Evolutionary conservation across 1,284 basidiomycete genomes (phyloP).

Genomic region (Puccinia brachypodii): DNA sequence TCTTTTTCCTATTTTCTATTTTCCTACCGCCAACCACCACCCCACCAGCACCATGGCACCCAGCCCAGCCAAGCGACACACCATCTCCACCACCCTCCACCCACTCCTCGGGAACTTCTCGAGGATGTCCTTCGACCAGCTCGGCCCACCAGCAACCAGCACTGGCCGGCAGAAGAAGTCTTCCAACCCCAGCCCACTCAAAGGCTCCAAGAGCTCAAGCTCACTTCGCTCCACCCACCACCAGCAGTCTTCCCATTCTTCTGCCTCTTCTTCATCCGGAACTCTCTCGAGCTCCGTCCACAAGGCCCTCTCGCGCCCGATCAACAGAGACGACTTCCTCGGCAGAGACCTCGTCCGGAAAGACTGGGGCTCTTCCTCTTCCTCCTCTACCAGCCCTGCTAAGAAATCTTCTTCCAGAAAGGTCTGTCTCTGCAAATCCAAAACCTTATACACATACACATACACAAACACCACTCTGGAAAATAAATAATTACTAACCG

Average conservation of each 20-base stretch:
- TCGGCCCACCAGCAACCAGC: background rate
- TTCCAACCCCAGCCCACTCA: slow-evolving; percentile 22
- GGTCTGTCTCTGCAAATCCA: slow-evolving; percentile 15
- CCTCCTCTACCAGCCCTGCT: slow-evolving; percentile 9
- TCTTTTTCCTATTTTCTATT: background rate
- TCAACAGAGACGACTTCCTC: slow-evolving; percentile 39
- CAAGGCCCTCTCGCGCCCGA: slow-evolving; percentile 20
- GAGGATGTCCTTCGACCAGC: slow-evolving; percentile 27
- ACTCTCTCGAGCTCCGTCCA: slow-evolving; percentile 1
- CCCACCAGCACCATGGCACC: slow-evolving; percentile 29
- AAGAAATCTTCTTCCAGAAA: slow-evolving; percentile 27
- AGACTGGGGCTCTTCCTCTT: slow-evolving; percentile 36
- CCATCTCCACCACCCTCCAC: slow-evolving; percentile 13
- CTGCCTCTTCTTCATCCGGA: background rate
- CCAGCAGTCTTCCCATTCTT: background rate
- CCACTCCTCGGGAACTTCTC: slow-evolving; percentile 33
- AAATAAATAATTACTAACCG: too few relatives aligned
- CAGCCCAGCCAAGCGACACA: slow-evolving; percentile 38
- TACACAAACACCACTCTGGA: background rate
- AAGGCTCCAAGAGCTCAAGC: slow-evolving; percentile 26
- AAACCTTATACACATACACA: background rate
- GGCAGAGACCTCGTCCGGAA: slow-evolving; percentile 41
- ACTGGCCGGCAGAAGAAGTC: background rate
- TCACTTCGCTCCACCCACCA: background rate
- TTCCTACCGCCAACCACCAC: background rate